phyloP scores from a whole-genome alignment of 495 filamentous ascomycete genomes.

The Penicillium coffeae region DNA sequence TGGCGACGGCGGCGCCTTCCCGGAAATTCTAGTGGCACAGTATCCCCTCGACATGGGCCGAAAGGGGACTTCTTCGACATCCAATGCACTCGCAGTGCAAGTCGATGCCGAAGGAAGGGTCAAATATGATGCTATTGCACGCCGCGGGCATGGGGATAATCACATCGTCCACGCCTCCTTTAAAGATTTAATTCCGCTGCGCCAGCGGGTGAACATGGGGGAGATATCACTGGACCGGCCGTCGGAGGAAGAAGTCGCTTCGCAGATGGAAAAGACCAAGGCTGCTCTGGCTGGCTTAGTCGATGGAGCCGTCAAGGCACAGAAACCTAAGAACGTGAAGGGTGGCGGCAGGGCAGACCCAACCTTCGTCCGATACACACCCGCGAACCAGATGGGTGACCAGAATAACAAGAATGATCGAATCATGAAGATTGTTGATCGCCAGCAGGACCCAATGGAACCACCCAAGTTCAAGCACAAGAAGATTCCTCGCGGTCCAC shows the following conservation, averaged over 20 bases:
- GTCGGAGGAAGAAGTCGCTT: constrained; percentile 75
- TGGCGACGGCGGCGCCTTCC: constrained; percentile 94
- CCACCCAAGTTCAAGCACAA: constrained; percentile 98
- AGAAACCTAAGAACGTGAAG: constrained; percentile 94
- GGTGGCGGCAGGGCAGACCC: constrained; percentile 72
- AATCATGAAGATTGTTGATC: constrained; percentile 97
- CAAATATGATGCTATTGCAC: constrained; percentile 94
- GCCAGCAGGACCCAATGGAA: constrained; percentile 95
- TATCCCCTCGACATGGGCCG: constrained; percentile 95
- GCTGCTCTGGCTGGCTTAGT: constrained; percentile 79
- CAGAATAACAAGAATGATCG: constrained; percentile 82
- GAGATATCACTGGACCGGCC: constrained; percentile 88
- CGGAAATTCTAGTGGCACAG: constrained; percentile 89
- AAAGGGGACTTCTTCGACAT: constrained; percentile 62
- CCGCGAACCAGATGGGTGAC: constrained; percentile 96
- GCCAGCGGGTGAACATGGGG: constrained; percentile 89
- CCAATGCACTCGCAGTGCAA: constrained; percentile 86
- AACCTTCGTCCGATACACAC: constrained; percentile 93
- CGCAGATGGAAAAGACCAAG: constrained; percentile 81
- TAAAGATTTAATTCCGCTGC: constrained; percentile 92
- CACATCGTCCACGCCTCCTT: constrained; percentile 91
- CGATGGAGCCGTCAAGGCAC: constrained; percentile 77
- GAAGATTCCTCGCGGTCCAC: constrained; percentile 94
- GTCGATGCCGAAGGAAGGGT: constrained; percentile 89
- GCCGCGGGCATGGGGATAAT: constrained; percentile 78